Evolutionary conservation across 179 eudicot species (phyloP).

Genomic region (Vitellaria paradoxa): DNA sequence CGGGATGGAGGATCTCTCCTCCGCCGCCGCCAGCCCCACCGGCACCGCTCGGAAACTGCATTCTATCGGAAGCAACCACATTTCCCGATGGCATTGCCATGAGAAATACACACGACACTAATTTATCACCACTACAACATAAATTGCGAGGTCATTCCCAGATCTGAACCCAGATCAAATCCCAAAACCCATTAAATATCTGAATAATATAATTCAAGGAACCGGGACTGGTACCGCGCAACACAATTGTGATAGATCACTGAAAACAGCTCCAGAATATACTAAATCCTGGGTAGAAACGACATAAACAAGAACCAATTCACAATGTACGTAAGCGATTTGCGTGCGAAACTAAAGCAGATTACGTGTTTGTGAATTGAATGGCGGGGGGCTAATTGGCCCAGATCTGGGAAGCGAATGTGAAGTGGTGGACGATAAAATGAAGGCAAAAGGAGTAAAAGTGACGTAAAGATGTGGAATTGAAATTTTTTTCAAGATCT

Average conservation of each 20-base stretch:
- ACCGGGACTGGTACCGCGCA: neutral
- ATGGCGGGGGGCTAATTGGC: neutral
- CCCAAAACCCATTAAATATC: neutral
- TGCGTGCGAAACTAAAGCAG: neutral
- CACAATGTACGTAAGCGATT: neutral
- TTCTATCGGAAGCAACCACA: conserved; percentile 42
- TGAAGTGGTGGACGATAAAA: neutral
- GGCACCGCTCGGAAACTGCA: conserved; percentile 32
- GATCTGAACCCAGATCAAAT: conserved; percentile 11
- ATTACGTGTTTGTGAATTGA: neutral
- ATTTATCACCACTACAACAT: neutral
- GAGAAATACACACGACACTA: neutral
- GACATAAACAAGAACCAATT: neutral
- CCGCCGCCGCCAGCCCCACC: conserved; percentile 20
- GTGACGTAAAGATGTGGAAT: conserved; percentile 10
- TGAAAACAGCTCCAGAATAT: neutral
- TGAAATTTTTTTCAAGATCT: conserved; percentile 14
- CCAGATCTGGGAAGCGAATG: neutral
- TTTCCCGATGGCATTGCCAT: conserved; percentile 60
- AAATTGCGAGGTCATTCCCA: conserved; percentile 11
- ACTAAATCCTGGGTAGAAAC: no score
- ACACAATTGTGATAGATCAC: neutral
- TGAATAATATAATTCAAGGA: neutral
- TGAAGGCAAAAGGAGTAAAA: neutral
- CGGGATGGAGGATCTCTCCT: conserved; percentile 27